phyloP scores from a whole-genome alignment of 352 stramenopile genomes.

The Globisporangium irregulare region DNA sequence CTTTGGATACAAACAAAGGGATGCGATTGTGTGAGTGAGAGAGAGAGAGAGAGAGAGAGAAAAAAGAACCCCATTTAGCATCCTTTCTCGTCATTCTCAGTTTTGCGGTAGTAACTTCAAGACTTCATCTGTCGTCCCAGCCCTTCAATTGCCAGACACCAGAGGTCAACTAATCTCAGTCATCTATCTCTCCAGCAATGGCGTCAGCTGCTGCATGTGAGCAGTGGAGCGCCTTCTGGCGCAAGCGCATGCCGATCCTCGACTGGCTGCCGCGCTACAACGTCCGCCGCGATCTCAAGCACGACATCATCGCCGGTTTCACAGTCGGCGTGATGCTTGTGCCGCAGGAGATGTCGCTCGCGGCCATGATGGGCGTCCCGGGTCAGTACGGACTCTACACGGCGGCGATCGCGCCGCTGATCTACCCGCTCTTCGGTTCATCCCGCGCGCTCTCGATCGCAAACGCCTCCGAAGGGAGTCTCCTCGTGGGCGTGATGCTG shows the following conservation, averaged over 20 bases:
- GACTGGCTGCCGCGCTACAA: constrained; percentile 72
- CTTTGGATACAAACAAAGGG: too few species aligned
- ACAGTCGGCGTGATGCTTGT: constrained; percentile 90
- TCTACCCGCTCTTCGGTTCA: constrained; percentile 72
- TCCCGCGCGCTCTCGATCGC: constrained; percentile 60
- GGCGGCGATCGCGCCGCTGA: constrained; percentile 60
- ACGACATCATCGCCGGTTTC: constrained; percentile 60
- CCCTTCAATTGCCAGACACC: neutral
- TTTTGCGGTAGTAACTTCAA: neutral
- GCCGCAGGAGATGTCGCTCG: constrained; percentile 90
- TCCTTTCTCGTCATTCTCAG: neutral
- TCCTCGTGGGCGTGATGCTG: constrained; percentile 62
- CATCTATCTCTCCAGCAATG: neutral
- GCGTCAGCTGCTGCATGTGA: neutral
- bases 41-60: neutral
- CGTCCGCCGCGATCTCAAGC: constrained; percentile 56
- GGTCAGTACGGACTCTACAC: constrained; percentile 73
- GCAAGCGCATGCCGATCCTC: constrained; percentile 65
- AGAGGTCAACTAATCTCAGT: neutral
- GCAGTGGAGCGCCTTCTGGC: constrained; percentile 10
- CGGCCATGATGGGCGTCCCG: constrained; percentile 83
- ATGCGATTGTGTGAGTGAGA: neutral
- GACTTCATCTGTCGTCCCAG: neutral
- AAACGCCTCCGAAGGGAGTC: constrained; percentile 61
- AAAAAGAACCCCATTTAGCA: neutral